Conservation (phyloP, 345 rosid species). For the Cardamine chenopodiifolia region DNA sequence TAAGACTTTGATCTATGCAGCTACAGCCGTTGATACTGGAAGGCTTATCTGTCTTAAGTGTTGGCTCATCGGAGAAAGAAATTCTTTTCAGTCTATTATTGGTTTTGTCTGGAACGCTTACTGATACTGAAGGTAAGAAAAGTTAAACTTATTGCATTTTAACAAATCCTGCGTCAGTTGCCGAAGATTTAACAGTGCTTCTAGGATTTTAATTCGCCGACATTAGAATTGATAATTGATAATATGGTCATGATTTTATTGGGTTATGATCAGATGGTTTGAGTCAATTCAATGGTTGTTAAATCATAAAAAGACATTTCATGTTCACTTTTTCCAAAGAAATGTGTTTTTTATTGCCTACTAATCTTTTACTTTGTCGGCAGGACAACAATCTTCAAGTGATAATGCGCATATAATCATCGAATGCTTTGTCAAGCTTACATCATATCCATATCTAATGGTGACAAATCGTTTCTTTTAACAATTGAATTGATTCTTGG, state of each 20-base stretch:
- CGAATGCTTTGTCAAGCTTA: conserved; percentile 57
- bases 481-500: neutral
- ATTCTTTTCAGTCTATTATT: conserved; percentile 66
- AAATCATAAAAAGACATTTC: neutral
- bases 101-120: conserved; percentile 78
- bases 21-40: conserved; percentile 68
- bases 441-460: conserved; percentile 68
- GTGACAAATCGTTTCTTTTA: conserved; percentile 42
- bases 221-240: neutral
- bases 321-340: neutral
- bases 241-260: conserved; percentile 1
- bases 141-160: conserved; percentile 8
- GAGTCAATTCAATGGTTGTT: neutral
- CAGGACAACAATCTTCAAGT: conserved; percentile 65
- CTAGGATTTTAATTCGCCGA: neutral
- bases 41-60: conserved; percentile 57
- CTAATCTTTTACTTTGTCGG: conserved; percentile 1
- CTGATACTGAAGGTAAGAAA: conserved; percentile 61
- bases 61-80: conserved; percentile 58
- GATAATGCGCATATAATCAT: conserved; percentile 67
- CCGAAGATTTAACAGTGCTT: neutral
- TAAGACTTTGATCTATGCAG: conserved; percentile 46
- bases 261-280: conserved; percentile 5
- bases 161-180: neutral
- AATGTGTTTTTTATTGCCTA: neutral